Base-by-base conservation (phyloP, 331 rosid genomes). In the Cucumis variabilis region DNA sequence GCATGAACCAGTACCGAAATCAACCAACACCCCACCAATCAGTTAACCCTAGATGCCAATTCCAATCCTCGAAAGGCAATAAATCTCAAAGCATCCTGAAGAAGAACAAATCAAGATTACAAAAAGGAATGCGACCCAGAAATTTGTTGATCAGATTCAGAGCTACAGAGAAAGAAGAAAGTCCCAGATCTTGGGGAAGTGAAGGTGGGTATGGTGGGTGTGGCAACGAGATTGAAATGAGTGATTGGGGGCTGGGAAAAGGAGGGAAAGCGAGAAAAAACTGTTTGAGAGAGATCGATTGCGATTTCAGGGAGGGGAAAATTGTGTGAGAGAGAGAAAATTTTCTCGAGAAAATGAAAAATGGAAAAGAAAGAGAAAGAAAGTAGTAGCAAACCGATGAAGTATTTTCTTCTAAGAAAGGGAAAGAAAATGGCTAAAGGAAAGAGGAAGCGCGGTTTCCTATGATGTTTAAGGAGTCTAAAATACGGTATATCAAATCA, bases 151-250 rank as follows among this genome's bases (percentile, higher is more conserved):
- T 76, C 87, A 69, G 86, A 88, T 88, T 78, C 75, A 65, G 21
- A 62, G 87, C 72, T 63, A 55, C 12, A 58, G 90, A 85, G 53
- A 89, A 37, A 12, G 89, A 89, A 79, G 66, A 87, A 90, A 92
- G 90, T 92, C 92, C 93, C 94, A 94, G 98, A 96, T 95, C 97
- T 89, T 90, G 23, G 53, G 41, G 87, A 66, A 87, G 78, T 88
- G 65, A 70, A 82, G 30, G 30, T 65, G 75, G 53, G 62, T 82
- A 86, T 84, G 63, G 83, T 85, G 80, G 89, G 74, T 77, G 84
- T 87, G 84, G 88, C 25, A 68, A 71, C 66, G 78, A 79, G 85
- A 74, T 74, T 44, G 81, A 41, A 44, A 74, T 51, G 30, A 17
- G 17, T 23, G 81, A 74, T 74, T 74, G 81, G 81, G 7, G 17